Evolutionary conservation across 495 filamentous ascomycete species (phyloP).

Genomic region (Podospora appendiculata): DNA sequence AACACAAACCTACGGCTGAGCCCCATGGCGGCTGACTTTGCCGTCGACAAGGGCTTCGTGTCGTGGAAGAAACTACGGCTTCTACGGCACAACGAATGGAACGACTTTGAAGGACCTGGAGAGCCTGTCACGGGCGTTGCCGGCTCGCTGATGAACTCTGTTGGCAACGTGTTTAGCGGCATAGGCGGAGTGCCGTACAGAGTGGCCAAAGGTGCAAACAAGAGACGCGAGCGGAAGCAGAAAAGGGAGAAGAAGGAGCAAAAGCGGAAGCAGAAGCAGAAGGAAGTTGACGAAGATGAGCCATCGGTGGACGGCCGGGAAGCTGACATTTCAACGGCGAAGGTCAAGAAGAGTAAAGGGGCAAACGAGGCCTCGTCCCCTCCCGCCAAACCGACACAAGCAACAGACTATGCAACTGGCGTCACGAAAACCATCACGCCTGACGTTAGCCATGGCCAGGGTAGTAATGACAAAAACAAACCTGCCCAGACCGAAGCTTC

Average conservation of each 20-base stretch:
- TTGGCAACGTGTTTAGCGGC: constrained; percentile 48
- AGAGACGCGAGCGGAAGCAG: constrained; percentile 33
- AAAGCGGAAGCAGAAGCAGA: constrained; percentile 23
- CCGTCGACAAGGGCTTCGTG: constrained; percentile 50
- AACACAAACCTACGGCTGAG: constrained; percentile 50
- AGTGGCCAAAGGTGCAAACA: constrained; percentile 44
- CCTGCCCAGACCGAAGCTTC: not conserved
- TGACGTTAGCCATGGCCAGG: not conserved
- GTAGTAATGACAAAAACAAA: not conserved
- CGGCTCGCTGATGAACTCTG: constrained; percentile 45
- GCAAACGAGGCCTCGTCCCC: not conserved
- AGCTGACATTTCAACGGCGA: not conserved
- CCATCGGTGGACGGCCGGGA: no score
- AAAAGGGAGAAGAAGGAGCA: constrained; percentile 34
- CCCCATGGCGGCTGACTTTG: constrained; percentile 57
- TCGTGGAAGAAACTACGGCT: constrained; percentile 59
- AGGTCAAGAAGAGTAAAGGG: not conserved
- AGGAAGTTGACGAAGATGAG: not conserved
- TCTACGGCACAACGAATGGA: constrained; percentile 64
- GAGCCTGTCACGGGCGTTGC: constrained; percentile 62
- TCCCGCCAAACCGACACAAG: not conserved
- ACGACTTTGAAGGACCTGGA: constrained; percentile 70
- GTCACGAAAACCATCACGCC: not conserved
- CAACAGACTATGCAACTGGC: constrained; percentile 1
- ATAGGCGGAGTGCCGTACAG: constrained; percentile 52